Evolutionary conservation across 2,329 filamentous ascomycete genomes (phyloP), one percentile per base, ranked within the genome.

Genomic region (Cercospora nicotianae): DNA sequence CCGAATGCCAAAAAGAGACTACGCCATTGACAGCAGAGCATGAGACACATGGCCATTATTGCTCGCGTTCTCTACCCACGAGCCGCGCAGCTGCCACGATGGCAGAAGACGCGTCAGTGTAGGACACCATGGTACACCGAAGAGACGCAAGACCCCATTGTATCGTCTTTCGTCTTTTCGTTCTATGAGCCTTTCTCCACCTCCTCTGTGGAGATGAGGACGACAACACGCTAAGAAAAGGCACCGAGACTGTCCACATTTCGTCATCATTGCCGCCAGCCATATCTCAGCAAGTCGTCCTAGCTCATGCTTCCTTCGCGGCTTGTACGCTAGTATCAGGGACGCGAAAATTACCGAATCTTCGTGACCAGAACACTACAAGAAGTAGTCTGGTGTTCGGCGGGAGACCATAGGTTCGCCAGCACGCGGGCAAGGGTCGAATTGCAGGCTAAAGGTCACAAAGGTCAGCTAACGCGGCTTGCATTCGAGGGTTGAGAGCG

Each of bases 321-420:
- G n/a, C 23, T 53, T 36, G 16, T 42, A 30, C 33, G 60, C 57
- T 51, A 66, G 48, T 53, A 61, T 59, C 16, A 42, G 5, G 26
- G 53, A 20, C 59, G 20, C 23, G 64, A 51, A 33, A 59, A 51
- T 60, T 28, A 33, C 59, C 65, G 58, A 55, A 12, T 66, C 26
- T 63, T 63, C 39, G 63, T 42, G 20, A 42, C 64, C 36, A 45
- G 61, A 42, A 68, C 59, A 78, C 77, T 91, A 99, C 81, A 98
- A 91, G 91, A 99, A 99, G 86, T 99, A 99, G 82, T 99, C 94
- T 66, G 94, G 94, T 72, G 95, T 99, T 86, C 95, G 91, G 79
- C 83, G 81, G 57, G 95, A 98, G 72, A 99, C 95, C 95, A 98
- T 98, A 26, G 95, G 95, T 81, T 99, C 95, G 75, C 95, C 95